phyloP scores from a whole-genome alignment of 2,329 filamentous ascomycete genomes.

The Plectosphaerella cucumerina region DNA sequence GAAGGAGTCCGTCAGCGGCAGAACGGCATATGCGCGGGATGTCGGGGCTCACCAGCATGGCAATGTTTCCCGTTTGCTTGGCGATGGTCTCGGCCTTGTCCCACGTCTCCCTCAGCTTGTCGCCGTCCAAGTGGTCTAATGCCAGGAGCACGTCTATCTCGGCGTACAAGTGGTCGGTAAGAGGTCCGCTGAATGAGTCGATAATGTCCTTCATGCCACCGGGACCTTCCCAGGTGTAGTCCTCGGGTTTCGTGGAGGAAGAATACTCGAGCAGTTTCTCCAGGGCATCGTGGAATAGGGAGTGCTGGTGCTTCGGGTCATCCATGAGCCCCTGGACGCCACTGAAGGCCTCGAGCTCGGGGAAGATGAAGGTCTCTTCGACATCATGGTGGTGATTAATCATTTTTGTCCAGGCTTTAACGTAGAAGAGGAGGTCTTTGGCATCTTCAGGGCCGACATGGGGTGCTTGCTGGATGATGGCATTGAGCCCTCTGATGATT shows the following conservation, averaged over 20 bases:
- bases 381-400: conserved; percentile 29
- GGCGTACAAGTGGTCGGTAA: conserved; percentile 20
- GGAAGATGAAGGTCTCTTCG: conserved; percentile 29
- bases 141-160: conserved; percentile 22
- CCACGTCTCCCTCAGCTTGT: conserved; percentile 11
- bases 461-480: conserved; percentile 26
- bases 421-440: conserved; percentile 15
- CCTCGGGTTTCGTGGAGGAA: conserved; percentile 13
- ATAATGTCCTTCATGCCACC: conserved; percentile 19
- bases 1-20: neutral
- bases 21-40: neutral
- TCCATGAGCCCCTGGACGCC: conserved; percentile 24
- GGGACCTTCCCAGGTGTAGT: conserved; percentile 17
- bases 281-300: conserved; percentile 23
- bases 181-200: conserved; percentile 14
- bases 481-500: conserved; percentile 24
- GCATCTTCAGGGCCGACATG: conserved; percentile 14
- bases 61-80: conserved; percentile 5
- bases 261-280: conserved; percentile 20
- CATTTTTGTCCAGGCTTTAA: conserved; percentile 24
- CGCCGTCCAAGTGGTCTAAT: conserved; percentile 15
- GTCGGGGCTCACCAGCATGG: conserved; percentile 9
- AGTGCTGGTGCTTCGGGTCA: conserved; percentile 25
- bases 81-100: conserved; percentile 11
- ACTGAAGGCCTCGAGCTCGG: conserved; percentile 24